Conservation (phyloP, 2,329 filamentous ascomycete species). For the Penicillium sp. region DNA sequence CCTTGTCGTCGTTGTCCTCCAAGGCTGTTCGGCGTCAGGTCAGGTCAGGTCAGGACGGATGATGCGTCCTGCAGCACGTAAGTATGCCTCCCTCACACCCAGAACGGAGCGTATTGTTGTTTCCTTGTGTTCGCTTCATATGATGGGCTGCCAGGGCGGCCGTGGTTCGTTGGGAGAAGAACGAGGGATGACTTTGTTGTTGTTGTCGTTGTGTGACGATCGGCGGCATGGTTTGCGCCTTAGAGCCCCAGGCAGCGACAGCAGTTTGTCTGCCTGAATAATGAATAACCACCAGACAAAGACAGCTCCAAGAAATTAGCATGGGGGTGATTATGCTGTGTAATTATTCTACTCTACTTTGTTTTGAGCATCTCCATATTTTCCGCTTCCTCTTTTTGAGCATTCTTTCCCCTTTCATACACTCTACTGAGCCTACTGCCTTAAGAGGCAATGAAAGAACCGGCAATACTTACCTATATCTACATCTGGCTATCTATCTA, state of each 20-base stretch:
- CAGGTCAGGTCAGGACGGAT: too few species aligned
- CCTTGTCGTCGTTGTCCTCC: not conserved
- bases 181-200: not conserved
- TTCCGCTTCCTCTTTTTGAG: not conserved
- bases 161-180: not conserved
- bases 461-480: not conserved
- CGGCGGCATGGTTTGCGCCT: not conserved
- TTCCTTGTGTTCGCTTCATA: constrained; percentile 4
- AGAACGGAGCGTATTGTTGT: not conserved
- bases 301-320: not conserved
- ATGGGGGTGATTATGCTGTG: too few species aligned
- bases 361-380: not conserved
- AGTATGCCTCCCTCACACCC: not conserved
- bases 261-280: not conserved
- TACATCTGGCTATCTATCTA: not conserved
- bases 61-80: not conserved
- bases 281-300: not conserved
- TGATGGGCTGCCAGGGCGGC: not conserved
- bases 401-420: not conserved
- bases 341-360: too few species aligned
- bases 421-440: not conserved
- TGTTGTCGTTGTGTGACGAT: constrained; percentile 4
- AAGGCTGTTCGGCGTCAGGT: not conserved
- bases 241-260: not conserved
- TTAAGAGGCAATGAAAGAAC: not conserved